These are phyloP conservation scores for Colletotrichum theobromicola DNA, from an alignment of 2,329 filamentous ascomycete genomes.

Conservation along the genomic window DNA sequence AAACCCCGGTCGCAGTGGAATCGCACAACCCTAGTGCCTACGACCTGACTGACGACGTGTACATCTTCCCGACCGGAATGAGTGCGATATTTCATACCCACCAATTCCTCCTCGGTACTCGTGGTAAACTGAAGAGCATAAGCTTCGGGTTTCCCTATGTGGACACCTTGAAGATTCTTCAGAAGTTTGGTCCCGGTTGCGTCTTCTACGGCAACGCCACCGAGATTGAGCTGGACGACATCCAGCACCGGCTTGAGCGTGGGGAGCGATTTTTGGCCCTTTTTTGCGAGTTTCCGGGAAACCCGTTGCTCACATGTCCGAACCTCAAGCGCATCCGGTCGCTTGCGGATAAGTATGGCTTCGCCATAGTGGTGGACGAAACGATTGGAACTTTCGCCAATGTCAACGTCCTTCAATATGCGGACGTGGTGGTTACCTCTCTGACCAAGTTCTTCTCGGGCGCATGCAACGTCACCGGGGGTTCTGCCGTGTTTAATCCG, in stretches of 20 bases:
- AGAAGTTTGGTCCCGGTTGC: conserved; percentile 92
- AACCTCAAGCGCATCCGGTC: conserved; percentile 79
- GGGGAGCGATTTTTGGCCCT: conserved; percentile 83
- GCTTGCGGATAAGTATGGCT: conserved; percentile 83
- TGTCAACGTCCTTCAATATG: conserved; percentile 85
- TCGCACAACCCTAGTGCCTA: background rate
- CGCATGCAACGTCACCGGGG: conserved; percentile 98
- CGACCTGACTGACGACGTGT: conserved; percentile 71
- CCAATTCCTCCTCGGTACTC: conserved; percentile 69
- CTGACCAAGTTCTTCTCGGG: conserved; percentile 97
- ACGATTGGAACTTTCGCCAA: conserved; percentile 97
- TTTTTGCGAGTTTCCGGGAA: conserved; percentile 95
- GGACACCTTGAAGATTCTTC: conserved; percentile 90
- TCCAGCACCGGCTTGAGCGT: conserved; percentile 71
- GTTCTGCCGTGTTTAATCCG: conserved; percentile 69
- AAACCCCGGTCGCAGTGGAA: background rate
- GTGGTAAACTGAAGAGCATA: conserved; percentile 74
- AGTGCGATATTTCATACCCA: conserved; percentile 92
- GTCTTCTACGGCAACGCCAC: conserved; percentile 86
- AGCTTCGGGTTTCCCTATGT: conserved; percentile 96
- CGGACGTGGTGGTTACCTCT: conserved; percentile 92
- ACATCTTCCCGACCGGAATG: conserved; percentile 89
- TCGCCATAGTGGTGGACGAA: conserved; percentile 91
- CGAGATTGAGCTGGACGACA: conserved; percentile 78
- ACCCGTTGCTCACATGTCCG: conserved; percentile 85